Evolutionary conservation across 2,329 filamentous ascomycete species (phyloP).

Genomic region (Blastomyces gilchristii): DNA sequence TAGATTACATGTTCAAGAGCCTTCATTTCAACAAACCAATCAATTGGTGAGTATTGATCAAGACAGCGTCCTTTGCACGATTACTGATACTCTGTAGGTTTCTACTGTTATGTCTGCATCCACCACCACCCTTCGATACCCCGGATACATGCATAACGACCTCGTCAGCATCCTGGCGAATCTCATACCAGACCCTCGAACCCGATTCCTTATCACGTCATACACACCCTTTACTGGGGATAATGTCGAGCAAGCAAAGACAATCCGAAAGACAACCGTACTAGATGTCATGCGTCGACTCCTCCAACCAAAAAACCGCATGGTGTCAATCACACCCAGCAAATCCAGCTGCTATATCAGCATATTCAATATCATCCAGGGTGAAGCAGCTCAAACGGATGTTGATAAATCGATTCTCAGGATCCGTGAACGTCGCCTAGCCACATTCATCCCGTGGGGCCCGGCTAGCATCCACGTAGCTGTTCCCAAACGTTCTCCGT

Average conservation of each 20-base stretch:
- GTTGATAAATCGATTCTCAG: slow-evolving; percentile 94
- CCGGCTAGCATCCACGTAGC: slow-evolving; percentile 97
- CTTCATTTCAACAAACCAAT: slow-evolving; percentile 95
- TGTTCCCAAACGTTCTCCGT: slow-evolving; percentile 90
- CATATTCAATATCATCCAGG: slow-evolving; percentile 97
- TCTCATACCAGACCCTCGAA: slow-evolving; percentile 88
- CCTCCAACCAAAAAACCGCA: slow-evolving; percentile 95
- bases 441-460: slow-evolving; percentile 97
- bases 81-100: slow-evolving; percentile 41
- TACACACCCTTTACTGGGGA: slow-evolving; percentile 97
- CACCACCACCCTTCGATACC: slow-evolving; percentile 91
- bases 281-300: slow-evolving; percentile 93
- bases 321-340: slow-evolving; percentile 90
- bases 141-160: slow-evolving; percentile 99
- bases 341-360: slow-evolving; percentile 99
- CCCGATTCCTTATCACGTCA: slow-evolving; percentile 96
- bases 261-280: slow-evolving; percentile 94
- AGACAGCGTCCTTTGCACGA: background rate
- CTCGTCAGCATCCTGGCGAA: slow-evolving; percentile 93
- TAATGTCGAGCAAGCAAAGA: slow-evolving; percentile 93
- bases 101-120: slow-evolving; percentile 98
- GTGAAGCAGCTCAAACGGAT: slow-evolving; percentile 94
- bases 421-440: slow-evolving; percentile 85
- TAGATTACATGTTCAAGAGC: slow-evolving; percentile 84
- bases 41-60: slow-evolving; percentile 55